A percentile compares a stretch with the other conserved stretches of the same genome.
phyloP scores from a whole-genome alignment of 1,284 basidiomycete genomes.

The Tetrapyrgos nigripes region DNA sequence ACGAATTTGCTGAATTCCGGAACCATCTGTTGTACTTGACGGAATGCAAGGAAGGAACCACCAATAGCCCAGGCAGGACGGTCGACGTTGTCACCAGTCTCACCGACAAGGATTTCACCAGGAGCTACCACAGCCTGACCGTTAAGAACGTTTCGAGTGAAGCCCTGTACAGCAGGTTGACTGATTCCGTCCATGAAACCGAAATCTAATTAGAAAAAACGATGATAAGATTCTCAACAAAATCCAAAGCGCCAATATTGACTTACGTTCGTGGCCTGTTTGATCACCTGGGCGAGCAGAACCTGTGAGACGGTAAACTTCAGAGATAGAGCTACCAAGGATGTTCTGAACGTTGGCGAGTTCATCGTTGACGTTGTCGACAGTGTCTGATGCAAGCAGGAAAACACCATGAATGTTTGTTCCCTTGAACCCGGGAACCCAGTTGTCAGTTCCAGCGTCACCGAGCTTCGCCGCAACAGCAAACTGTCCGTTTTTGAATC shows the following conservation, averaged over 20 bases:
- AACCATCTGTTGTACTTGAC: slow-evolving; percentile 27
- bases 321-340: slow-evolving; percentile 32
- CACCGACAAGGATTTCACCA: slow-evolving; percentile 29
- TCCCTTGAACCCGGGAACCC: slow-evolving; percentile 40
- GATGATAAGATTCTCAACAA: slow-evolving; percentile 28
- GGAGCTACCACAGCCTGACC: slow-evolving; percentile 13
- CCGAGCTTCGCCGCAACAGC: slow-evolving; percentile 31
- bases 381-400: slow-evolving; percentile 39
- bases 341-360: slow-evolving; percentile 26
- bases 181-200: slow-evolving; percentile 50
- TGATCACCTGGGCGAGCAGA: slow-evolving; percentile 39
- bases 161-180: slow-evolving; percentile 42
- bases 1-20: slow-evolving; percentile 32
- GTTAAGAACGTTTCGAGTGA: slow-evolving; percentile 24
- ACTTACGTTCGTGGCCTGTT: slow-evolving; percentile 39
- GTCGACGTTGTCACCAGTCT: slow-evolving; percentile 25
- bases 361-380: slow-evolving; percentile 23
- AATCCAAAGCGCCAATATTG: no score
- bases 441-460: slow-evolving; percentile 31
- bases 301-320: slow-evolving; percentile 34
- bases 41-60: slow-evolving; percentile 31
- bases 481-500: slow-evolving; percentile 38
- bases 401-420: slow-evolving; percentile 41
- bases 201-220: slow-evolving; percentile 37
- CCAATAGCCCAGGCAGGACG: slow-evolving; percentile 29